Percentiles rank a stretch among this genome's conserved stretches.
Conservation (phyloP, 2,329 filamentous ascomycete genomes). For the Thelonectria discophora region DNA sequence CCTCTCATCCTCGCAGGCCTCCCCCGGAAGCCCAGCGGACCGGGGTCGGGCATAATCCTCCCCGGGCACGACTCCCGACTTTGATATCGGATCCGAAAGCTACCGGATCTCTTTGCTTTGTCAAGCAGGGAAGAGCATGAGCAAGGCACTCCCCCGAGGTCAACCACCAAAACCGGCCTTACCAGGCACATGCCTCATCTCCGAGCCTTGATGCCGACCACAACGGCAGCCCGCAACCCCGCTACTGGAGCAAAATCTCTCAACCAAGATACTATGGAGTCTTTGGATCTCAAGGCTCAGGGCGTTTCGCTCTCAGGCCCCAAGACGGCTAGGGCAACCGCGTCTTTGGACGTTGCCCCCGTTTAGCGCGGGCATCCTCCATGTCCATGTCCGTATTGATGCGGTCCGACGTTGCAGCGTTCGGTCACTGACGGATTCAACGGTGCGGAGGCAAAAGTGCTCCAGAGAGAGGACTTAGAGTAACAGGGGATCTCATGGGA, state of each 20-base stretch:
- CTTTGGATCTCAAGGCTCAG: background rate
- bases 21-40: background rate
- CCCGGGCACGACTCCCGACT: background rate
- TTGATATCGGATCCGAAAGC: conserved; percentile 1
- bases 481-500: background rate
- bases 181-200: conserved; percentile 25
- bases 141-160: background rate
- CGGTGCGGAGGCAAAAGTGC: background rate
- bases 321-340: background rate
- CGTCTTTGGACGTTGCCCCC: background rate
- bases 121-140: background rate
- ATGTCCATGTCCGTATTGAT: background rate
- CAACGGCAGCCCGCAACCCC: conserved; percentile 12
- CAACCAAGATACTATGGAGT: conserved; percentile 5
- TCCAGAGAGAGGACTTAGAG: background rate
- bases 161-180: background rate
- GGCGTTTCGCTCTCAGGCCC: background rate
- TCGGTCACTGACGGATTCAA: background rate
- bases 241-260: conserved; percentile 13
- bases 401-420: conserved; percentile 9
- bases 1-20: background rate
- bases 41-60: background rate
- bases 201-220: conserved; percentile 8
- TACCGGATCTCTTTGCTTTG: background rate
- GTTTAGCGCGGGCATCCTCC: conserved; percentile 10